Conservation (phyloP, 1,139 yeast genomes). For the Diutina ranongensis region DNA sequence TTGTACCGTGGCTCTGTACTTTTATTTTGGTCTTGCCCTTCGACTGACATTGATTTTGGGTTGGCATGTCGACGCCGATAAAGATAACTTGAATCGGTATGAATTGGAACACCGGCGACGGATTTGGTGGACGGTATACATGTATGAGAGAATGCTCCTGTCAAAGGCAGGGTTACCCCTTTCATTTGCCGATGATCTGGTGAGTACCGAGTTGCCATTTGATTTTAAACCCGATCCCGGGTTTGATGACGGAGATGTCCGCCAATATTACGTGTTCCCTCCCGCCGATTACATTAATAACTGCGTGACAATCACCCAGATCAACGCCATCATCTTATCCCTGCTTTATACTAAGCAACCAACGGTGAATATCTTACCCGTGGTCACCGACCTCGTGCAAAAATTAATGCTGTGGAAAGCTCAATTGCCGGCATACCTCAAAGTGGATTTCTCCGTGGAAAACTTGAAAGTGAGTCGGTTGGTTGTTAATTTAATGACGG, state of each 20-base stretch:
- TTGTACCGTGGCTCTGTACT: constrained; percentile 72
- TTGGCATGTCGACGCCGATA: constrained; percentile 75
- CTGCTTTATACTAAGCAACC: constrained; percentile 71
- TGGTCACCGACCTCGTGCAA: constrained; percentile 60
- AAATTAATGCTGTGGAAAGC: constrained; percentile 63
- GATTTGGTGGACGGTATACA: constrained; percentile 87
- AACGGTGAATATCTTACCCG: constrained; percentile 60
- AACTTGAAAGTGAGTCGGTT: constrained; percentile 53
- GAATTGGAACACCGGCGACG: constrained; percentile 74
- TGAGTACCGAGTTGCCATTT: constrained; percentile 63
- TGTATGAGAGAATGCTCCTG: constrained; percentile 78
- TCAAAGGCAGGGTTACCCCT: constrained; percentile 80
- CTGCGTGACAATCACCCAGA: constrained; percentile 72
- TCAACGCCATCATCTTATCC: constrained; percentile 63
- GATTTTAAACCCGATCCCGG: constrained; percentile 54
- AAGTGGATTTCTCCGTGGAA: constrained; percentile 48
- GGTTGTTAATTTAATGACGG: constrained; percentile 72
- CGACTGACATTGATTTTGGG: constrained; percentile 68
- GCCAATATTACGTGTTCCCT: constrained; percentile 59
- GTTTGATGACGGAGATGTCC: constrained; percentile 38
- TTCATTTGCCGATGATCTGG: constrained; percentile 68
- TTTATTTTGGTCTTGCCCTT: constrained; percentile 69
- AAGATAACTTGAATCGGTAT: constrained; percentile 47
- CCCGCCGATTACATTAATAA: constrained; percentile 70
- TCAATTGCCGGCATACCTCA: constrained; percentile 34